Conservation (phyloP, 306 rosid genomes). For the Trifolium subterraneum region DNA sequence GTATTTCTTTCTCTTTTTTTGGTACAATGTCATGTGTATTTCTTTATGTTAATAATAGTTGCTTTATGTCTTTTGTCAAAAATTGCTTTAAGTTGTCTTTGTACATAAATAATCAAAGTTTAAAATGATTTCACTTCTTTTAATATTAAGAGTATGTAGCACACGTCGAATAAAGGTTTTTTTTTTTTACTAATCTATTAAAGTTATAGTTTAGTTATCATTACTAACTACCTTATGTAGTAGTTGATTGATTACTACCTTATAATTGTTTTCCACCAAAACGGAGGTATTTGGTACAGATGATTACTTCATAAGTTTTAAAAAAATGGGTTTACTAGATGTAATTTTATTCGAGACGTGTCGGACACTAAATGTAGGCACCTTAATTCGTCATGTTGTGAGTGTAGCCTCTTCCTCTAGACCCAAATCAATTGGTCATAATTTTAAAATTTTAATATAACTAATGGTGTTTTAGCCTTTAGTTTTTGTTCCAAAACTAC, state of each 20-base stretch:
- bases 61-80: neutral
- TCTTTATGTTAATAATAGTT: neutral
- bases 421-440: too few relatives aligned
- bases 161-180: neutral
- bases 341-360: too few relatives aligned
- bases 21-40: neutral
- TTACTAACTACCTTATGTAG: neutral
- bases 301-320: neutral
- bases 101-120: neutral
- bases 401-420: too few relatives aligned
- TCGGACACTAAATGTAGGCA: too few relatives aligned
- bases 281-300: neutral
- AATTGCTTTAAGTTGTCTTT: neutral
- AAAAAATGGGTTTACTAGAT: too few relatives aligned
- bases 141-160: neutral
- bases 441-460: too few relatives aligned
- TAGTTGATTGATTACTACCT: neutral
- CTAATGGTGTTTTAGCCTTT: neutral
- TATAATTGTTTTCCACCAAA: neutral
- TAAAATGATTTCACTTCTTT: neutral
- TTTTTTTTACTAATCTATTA: neutral
- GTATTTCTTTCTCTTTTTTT: too few relatives aligned
- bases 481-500: neutral
- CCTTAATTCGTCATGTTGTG: too few relatives aligned
- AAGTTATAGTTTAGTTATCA: neutral